Conservation (phyloP, 164 flowering plant species). For the Umbellularia californica region DNA sequence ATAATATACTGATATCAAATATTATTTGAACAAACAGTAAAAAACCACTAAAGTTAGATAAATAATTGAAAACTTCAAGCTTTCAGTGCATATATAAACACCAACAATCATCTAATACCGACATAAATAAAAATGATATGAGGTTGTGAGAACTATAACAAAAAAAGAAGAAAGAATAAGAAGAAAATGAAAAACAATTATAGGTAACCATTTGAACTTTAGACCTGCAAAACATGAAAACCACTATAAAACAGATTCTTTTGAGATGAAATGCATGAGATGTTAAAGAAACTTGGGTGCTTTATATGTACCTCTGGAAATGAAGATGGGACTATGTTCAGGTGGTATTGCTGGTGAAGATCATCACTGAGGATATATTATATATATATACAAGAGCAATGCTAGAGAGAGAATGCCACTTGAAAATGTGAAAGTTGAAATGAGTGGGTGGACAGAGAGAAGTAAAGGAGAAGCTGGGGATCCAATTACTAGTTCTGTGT, state of each 20-base stretch:
- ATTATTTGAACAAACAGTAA: no score
- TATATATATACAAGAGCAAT: not conserved
- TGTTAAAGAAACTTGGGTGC: not conserved
- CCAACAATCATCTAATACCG: no score
- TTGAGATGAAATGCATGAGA: not conserved
- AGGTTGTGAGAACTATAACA: no score
- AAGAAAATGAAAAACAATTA: no score
- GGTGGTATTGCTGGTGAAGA: not conserved
- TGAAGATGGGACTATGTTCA: not conserved
- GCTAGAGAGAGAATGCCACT: not conserved
- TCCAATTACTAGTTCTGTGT: not conserved
- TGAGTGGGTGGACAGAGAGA: not conserved
- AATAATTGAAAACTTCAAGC: no score
- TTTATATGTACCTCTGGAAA: not conserved
- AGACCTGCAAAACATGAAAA: no score
- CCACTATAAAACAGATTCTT: not conserved
- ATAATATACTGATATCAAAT: no score
- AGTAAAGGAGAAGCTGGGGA: not conserved
- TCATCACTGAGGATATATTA: not conserved
- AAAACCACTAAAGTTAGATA: no score
- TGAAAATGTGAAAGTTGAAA: not conserved
- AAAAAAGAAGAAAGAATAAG: no score
- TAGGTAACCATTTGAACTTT: no score
- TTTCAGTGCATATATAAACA: no score
- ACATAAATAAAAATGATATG: no score